These are phyloP conservation scores for Aspergillus sp. DNA, from an alignment of 2,329 filamentous ascomycete genomes.

Conservation along the genomic window DNA sequence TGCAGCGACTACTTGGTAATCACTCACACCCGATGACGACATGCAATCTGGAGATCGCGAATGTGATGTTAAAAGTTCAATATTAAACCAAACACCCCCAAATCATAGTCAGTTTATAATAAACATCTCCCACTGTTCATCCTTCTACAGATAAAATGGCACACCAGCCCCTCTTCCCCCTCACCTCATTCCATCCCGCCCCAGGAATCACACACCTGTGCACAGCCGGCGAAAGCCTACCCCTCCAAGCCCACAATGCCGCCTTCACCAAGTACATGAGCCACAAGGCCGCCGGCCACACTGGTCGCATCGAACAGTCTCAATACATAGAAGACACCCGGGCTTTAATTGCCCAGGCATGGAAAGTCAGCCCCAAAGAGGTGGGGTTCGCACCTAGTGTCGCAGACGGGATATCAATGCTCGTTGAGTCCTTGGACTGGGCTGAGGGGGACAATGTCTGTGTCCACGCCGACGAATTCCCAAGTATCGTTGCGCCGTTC, in stretches of 20 bases:
- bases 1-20: too few species aligned
- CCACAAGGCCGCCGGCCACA: background rate
- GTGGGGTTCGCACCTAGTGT: background rate
- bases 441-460: background rate
- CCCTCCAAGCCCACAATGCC: background rate
- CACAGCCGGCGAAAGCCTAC: background rate
- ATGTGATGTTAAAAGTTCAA: too few species aligned
- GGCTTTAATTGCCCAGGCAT: background rate
- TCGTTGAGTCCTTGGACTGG: background rate
- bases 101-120: too few species aligned
- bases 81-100: too few species aligned
- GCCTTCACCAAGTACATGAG: background rate
- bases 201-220: background rate
- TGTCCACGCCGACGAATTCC: background rate
- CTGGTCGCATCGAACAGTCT: background rate
- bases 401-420: background rate
- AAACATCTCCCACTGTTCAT: too few species aligned
- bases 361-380: background rate
- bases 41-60: too few species aligned
- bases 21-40: too few species aligned
- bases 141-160: slow-evolving; percentile 53
- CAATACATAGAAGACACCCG: background rate
- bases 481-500: background rate
- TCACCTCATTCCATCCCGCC: background rate
- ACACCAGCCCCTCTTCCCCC: background rate